These are phyloP conservation scores for Diplodia scrobiculata DNA, from an alignment of 2,329 filamentous ascomycete genomes.

Conservation along the genomic window DNA sequence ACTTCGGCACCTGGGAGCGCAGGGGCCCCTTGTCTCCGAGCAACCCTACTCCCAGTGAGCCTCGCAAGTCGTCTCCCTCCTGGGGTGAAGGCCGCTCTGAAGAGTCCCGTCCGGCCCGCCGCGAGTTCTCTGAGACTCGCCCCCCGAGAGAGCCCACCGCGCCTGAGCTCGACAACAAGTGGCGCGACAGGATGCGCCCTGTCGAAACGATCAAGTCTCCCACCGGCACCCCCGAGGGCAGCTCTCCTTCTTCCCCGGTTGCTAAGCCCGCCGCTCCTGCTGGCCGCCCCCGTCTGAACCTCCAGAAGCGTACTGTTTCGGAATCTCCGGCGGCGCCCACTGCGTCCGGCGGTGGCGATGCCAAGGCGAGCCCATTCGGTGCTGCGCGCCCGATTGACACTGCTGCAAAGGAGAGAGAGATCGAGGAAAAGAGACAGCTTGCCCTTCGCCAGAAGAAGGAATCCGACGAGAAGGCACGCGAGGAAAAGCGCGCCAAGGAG, in stretches of 20 bases:
- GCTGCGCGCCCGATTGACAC: conserved; percentile 94
- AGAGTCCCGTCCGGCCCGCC: conserved; percentile 76
- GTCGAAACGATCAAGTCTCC: conserved; percentile 66
- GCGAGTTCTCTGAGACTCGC: conserved; percentile 63
- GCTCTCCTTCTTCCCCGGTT: conserved; percentile 73
- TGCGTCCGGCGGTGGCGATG: conserved; percentile 55
- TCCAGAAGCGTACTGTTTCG: conserved; percentile 87
- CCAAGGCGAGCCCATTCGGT: conserved; percentile 91
- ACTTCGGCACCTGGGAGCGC: conserved; percentile 91
- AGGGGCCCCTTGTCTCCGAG: conserved; percentile 83
- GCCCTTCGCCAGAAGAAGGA: conserved; percentile 80
- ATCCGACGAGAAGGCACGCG: conserved; percentile 81
- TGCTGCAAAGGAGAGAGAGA: conserved; percentile 79
- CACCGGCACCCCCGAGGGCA: conserved; percentile 69
- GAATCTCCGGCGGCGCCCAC: conserved; percentile 61
- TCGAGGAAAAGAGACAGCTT: conserved; percentile 82
- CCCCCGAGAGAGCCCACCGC: conserved; percentile 74
- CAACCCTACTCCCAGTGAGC: conserved; percentile 54
- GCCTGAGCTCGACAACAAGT: conserved; percentile 89
- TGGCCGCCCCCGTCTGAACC: conserved; percentile 78
- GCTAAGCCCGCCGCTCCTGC: conserved; percentile 61
- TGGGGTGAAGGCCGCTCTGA: conserved; percentile 72
- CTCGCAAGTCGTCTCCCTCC: conserved; percentile 62
- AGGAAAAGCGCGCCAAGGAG: conserved; percentile 60
- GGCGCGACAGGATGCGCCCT: conserved; percentile 90